Evolutionary conservation across 805 yeast genomes (phyloP).

Genomic region (Wickerhamiella musiphila): DNA sequence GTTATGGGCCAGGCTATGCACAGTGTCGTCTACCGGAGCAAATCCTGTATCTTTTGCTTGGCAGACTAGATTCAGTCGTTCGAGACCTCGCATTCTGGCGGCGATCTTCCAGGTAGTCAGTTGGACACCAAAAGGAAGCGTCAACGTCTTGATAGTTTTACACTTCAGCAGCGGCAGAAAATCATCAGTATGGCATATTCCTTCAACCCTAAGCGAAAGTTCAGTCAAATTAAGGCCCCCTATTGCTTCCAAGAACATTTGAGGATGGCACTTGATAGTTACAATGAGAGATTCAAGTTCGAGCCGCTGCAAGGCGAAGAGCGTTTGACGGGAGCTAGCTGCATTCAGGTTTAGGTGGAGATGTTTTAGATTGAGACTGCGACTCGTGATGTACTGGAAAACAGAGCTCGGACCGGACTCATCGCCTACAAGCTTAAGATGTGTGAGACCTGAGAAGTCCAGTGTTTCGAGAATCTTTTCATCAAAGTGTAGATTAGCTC

Average conservation of each 20-base stretch:
- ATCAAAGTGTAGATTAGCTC: too few relatives aligned
- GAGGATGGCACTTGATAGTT: conserved; percentile 6
- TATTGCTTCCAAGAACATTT: background rate
- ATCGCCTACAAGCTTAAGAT: conserved; percentile 6
- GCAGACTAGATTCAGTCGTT: conserved; percentile 6
- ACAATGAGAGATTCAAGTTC: conserved; percentile 6
- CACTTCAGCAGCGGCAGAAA: conserved; percentile 7
- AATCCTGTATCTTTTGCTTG: conserved; percentile 1
- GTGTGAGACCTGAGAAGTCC: conserved; percentile 8
- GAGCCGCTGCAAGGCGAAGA: conserved; percentile 5
- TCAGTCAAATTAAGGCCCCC: conserved; percentile 4
- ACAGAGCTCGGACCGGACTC: too few relatives aligned
- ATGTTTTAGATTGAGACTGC: conserved; percentile 5
- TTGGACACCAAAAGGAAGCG: conserved; percentile 10
- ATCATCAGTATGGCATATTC: conserved; percentile 10
- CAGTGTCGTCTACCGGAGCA: too few relatives aligned
- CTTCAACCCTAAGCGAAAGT: conserved; percentile 5
- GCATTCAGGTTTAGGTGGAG: conserved; percentile 11
- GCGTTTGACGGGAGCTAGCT: conserved; percentile 2
- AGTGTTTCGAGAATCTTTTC: conserved; percentile 1
- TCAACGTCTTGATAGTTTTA: conserved; percentile 3
- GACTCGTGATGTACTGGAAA: conserved; percentile 2
- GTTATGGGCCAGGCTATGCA: too few relatives aligned
- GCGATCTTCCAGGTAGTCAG: conserved; percentile 11
- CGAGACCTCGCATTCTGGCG: conserved; percentile 4